phyloP scores from a whole-genome alignment of 2,329 filamentous ascomycete species.

The Ophiostoma sp. region DNA sequence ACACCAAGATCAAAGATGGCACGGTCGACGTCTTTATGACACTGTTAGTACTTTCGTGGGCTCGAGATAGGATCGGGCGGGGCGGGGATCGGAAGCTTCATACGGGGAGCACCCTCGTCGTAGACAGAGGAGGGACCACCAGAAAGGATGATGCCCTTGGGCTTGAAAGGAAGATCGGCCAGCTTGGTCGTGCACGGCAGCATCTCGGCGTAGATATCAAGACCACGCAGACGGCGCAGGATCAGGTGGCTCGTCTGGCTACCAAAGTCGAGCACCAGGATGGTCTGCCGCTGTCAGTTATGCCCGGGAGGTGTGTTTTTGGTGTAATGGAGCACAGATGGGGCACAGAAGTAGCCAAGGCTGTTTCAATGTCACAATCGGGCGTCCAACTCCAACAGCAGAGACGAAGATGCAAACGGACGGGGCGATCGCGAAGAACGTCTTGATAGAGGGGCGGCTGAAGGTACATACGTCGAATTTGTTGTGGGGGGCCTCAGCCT shows the following conservation, averaged over 20 bases:
- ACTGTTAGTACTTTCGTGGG: not conserved
- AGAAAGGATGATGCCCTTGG: slow-evolving; percentile 73
- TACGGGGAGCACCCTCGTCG: slow-evolving; percentile 33
- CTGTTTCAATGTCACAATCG: not conserved
- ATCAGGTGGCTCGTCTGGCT: slow-evolving; percentile 72
- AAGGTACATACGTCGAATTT: slow-evolving; percentile 20
- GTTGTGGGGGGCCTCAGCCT: slow-evolving; percentile 21
- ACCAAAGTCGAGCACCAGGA: slow-evolving; percentile 66
- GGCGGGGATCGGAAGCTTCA: slow-evolving; percentile 20
- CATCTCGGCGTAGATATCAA: slow-evolving; percentile 74
- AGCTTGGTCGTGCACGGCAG: slow-evolving; percentile 81
- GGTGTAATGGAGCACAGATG: not conserved
- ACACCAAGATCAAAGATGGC: slow-evolving; percentile 61
- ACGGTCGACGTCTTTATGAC: slow-evolving; percentile 60
- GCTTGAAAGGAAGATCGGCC: slow-evolving; percentile 68
- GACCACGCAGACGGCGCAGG: slow-evolving; percentile 65
- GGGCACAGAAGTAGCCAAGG: no score
- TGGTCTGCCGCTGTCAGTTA: slow-evolving; percentile 45
- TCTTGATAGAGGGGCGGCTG: not conserved
- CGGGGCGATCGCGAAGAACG: not conserved
- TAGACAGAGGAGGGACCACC: slow-evolving; percentile 35
- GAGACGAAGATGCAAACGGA: not conserved
- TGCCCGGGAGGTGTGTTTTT: not conserved
- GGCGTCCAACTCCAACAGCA: not conserved
- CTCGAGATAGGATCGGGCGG: not conserved